Evolutionary conservation across 768 basidiomycete genomes (phyloP), one percentile per base, ranked within the genome.

Genomic region (Boletus subcaerulescens): DNA sequence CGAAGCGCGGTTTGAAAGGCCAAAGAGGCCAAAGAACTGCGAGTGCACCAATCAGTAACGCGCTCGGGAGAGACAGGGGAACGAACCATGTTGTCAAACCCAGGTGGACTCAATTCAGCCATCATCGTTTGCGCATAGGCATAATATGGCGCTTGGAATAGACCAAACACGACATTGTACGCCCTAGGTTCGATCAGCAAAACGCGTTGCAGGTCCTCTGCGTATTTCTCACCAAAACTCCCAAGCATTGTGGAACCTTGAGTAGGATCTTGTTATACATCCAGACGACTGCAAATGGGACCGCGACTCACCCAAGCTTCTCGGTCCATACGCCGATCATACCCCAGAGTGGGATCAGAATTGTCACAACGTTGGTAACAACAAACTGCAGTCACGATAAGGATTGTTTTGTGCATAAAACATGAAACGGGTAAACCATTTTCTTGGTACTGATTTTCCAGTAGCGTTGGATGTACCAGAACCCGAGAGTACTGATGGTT

Each of bases 101-200:
- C 92, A 1, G 89, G 87, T 13, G 91, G 91, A 7, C 87, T 84
- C 12, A 95, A 80, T 68, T 94, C 92, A 1, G 89, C 87, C 89
- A 91, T 91, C 86, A 90, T 88, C 0, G 88, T 91, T 65, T 89
- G 86, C 4, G 89, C 84, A 65, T 87, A 91, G 1, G 92, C 89
- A 65, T 90, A 93, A 71, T 91, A 94, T 0, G 91, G 91, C 1
- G 87, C 87, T 73, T 92, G 87, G 77, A 91, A 91, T 10, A 92
- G 70, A 13, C 90, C 89, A 60, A 87, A 89, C 3, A 91, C 70
- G 46, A 90, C 76, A 55, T 91, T 91, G 72, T 92, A 93, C 5
- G 82, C 84, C 85, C 86, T 87, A 56, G 22, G 39, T 39, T 47
- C 2, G 42, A 40, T 55, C 29, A 58, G 59, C 13, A 31, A 36